Base-by-base conservation (phyloP, 495 filamentous ascomycete species). In the Halenospora varia region DNA sequence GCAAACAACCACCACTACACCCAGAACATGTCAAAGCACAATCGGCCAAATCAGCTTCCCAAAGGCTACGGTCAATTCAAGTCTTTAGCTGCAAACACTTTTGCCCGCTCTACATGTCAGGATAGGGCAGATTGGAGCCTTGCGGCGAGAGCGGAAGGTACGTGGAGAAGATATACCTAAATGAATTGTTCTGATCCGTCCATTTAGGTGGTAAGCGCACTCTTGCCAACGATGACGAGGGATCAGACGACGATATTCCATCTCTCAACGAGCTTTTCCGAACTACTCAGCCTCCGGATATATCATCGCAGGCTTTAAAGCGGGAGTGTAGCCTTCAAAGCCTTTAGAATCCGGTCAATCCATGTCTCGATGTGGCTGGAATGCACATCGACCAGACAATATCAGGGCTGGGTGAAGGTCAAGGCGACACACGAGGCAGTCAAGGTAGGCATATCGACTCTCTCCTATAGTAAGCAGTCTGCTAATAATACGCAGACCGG, bases 211-310 rank as follows among this genome's bases (percentile, higher is more conserved):
- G 13, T 50, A 25, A 50, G 50, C 25, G 25, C 26, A 48, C 59
- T 62, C 54, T 56, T 53, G 39, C 35, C 57, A 23, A 53, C 45
- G 52, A 54, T 53, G 44, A 56, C 44, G 47, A 48, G 51, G 54
- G 48, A 62, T 62, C 48, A 57, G 59, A 54, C 59, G 41, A 49
- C 3, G 42, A 62, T 57, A 19, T 53, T 57, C 54, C 49, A 57
- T 63, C 55, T 52, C 56, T 63, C 56, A 35, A 63, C 44, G 55
- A 55, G 56, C 44, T 35, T 13, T 35, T 35, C 13, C 29, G 19
- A 56, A 19, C 45, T 11, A 23, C 46, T 56, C 51, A 25, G 45
- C 51, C 20, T 59, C 45, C 51, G 17, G 52, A 63, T 46, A 47
- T 51, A 44, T 55, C 39, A 25, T 52, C 61, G 51, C 25, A 56